phyloP scores from a whole-genome alignment of 140 eudicot species.

The Flaveria floridana region DNA sequence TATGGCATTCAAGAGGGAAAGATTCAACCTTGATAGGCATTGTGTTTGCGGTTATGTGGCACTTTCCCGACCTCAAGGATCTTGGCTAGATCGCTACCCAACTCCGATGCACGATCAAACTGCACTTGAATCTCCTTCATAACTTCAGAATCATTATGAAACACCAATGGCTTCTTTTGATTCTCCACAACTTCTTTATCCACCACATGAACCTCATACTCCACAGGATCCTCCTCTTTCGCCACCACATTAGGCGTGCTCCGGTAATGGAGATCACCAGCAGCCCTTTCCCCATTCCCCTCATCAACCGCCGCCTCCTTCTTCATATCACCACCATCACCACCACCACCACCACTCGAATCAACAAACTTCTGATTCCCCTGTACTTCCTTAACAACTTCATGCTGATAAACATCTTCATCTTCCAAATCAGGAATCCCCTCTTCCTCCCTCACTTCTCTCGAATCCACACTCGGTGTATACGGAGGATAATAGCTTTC shows the following conservation, averaged over 20 bases:
- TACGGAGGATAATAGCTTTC: conserved; percentile 61
- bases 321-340: conserved; percentile 31
- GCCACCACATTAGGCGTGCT: conserved; percentile 37
- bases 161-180: conserved; percentile 43
- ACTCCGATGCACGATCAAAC: conserved; percentile 69
- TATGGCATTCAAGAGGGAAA: neutral
- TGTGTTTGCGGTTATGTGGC: conserved; percentile 68
- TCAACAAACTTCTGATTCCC: conserved; percentile 62
- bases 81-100: conserved; percentile 57
- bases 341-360: conserved; percentile 15
- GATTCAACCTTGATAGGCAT: conserved; percentile 60
- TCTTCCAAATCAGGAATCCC: conserved; percentile 98
- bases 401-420: conserved; percentile 53
- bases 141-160: conserved; percentile 58
- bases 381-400: conserved; percentile 68
- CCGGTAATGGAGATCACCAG: conserved; percentile 36
- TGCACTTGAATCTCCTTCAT: conserved; percentile 71
- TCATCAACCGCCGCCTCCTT: conserved; percentile 29
- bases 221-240: conserved; percentile 55
- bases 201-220: conserved; percentile 88
- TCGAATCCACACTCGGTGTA: conserved; percentile 68
- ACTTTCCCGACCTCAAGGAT: conserved; percentile 84
- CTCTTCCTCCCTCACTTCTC: conserved; percentile 87
- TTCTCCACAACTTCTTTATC: conserved; percentile 76
- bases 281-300: conserved; percentile 31